Evolutionary conservation across 2,329 filamentous ascomycete species (phyloP), one percentile per base, ranked within the genome.

Genomic region (Xylariaceae sp.): DNA sequence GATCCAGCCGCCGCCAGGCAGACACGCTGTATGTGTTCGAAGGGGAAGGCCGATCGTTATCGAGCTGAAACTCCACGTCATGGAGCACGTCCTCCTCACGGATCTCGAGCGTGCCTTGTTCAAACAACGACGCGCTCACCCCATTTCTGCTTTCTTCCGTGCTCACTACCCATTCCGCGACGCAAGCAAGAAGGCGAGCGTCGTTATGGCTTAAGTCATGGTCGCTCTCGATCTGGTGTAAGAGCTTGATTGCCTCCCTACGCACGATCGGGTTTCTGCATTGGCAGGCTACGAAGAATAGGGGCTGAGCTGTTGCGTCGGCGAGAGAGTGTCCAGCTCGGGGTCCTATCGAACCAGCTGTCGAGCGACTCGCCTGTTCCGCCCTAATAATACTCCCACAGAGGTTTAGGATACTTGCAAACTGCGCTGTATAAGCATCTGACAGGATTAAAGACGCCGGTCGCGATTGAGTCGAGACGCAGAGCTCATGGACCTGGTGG

Each of bases 151-250:
- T 40, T 45, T 15, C 43, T 36, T 20, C 46, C 15, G 21, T 42
- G 3, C 11, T 20, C 20, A 50, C 37, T 9, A 50, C 46, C 46
- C 46, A 42, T 41, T 32, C 26, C 36, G 27, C 46, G 10, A 42
- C 46, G 5, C 46, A 30, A 6, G 46, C 46, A 6, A 50, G 30
- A 15, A 50, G 36, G 6, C 29, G 26, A n/a, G 46, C 29, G 9
- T 50, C 46, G n/a, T 36, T 48, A 29, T 13, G 26, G 15, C 18
- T 30, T 13, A n/a, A 15, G 15, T 9, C 15, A 6, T 8, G 7
- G 33, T 36, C 33, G 15, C 33, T 36, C 15, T 36, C 16, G 15
- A 36, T 16, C 33, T 36, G 33, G 6, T 16, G 8, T 16, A 36
- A 15, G 33, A 36, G 15, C 15, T 36, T 15, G 7, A 36, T 36